Conservation (phyloP, 805 yeast genomes). For the Komagataella phaffii region DNA sequence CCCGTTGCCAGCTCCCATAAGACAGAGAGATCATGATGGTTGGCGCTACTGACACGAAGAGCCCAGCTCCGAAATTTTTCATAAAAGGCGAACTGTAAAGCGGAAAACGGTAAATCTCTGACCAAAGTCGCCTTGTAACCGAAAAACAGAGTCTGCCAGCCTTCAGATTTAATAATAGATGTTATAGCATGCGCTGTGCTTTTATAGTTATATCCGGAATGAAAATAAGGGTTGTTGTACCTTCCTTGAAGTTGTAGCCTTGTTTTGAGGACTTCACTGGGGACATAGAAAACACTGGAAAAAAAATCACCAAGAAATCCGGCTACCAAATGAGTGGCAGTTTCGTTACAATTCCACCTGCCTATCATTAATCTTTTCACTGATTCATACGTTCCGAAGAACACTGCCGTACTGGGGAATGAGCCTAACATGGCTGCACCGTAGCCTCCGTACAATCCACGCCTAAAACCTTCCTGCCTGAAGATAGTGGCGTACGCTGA, state of each 20-base stretch:
- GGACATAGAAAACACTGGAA: constrained; percentile 82
- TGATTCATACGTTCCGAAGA: constrained; percentile 82
- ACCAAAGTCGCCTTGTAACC: constrained; percentile 92
- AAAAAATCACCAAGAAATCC: constrained; percentile 93
- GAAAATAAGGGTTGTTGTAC: constrained; percentile 64
- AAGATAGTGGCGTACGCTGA: constrained; percentile 68
- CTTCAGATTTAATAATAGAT: constrained; percentile 58
- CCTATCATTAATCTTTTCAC: constrained; percentile 60
- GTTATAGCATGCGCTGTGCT: constrained; percentile 60
- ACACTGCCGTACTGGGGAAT: constrained; percentile 88
- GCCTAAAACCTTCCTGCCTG: constrained; percentile 68
- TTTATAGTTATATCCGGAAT: constrained; percentile 76
- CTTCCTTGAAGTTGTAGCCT: constrained; percentile 88
- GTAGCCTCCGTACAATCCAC: constrained; percentile 89
- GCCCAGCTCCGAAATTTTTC: constrained; percentile 67
- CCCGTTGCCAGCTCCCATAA: constrained; percentile 70
- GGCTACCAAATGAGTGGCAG: constrained; percentile 65
- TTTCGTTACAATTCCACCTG: constrained; percentile 57
- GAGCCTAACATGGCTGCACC: constrained; percentile 87
- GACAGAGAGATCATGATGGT: constrained; percentile 36
- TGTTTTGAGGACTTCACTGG: constrained; percentile 89
- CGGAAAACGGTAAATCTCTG: constrained; percentile 92
- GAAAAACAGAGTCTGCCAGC: constrained; percentile 59
- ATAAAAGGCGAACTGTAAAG: constrained; percentile 90
- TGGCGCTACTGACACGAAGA: constrained; percentile 17